Conservation (phyloP, 139 green algal species). For the Mesotaenium endlicherianum region DNA sequence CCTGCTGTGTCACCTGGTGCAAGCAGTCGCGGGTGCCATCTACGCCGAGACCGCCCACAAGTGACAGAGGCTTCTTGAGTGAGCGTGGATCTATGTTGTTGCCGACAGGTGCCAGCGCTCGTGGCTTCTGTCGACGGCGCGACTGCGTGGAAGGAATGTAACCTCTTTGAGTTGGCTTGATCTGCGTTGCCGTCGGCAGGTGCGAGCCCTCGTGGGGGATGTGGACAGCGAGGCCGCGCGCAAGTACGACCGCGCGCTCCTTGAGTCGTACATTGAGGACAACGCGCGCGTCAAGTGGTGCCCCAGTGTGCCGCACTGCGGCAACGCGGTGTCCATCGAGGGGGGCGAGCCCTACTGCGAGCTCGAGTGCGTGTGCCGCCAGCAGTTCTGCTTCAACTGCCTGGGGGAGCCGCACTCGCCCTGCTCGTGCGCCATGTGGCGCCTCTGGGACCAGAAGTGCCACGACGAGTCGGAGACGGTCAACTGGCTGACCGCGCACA, state of each 20-base stretch:
- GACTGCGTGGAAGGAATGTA: too few relatives aligned
- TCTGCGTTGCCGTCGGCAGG: too few relatives aligned
- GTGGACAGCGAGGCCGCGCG: conserved; percentile 50
- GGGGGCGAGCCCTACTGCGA: conserved; percentile 70
- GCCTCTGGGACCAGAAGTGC: conserved; percentile 77
- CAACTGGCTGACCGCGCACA: conserved; percentile 64
- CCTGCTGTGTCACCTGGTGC: too few relatives aligned
- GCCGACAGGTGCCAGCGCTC: too few relatives aligned
- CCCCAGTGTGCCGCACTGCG: conserved; percentile 53
- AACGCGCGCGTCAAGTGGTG: conserved; percentile 60
- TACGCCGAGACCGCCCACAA: too few relatives aligned
- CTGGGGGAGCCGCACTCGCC: conserved; percentile 73
- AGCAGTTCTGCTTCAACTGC: conserved; percentile 86
- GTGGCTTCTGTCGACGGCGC: too few relatives aligned
- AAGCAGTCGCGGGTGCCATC: too few relatives aligned
- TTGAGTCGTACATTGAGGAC: conserved; percentile 71
- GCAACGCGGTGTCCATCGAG: conserved; percentile 38
- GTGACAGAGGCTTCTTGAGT: too few relatives aligned
- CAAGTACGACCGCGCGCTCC: conserved; percentile 64
- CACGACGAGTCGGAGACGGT: conserved; percentile 83
- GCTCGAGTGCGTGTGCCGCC: conserved; percentile 73
- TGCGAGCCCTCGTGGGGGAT: conserved; percentile 29
- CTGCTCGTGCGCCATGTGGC: conserved; percentile 83
- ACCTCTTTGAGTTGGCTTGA: too few relatives aligned
- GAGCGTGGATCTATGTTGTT: too few relatives aligned